Evolutionary conservation across 2,329 filamentous ascomycete genomes (phyloP).

Genomic region (Chaetothyriales sp.): DNA sequence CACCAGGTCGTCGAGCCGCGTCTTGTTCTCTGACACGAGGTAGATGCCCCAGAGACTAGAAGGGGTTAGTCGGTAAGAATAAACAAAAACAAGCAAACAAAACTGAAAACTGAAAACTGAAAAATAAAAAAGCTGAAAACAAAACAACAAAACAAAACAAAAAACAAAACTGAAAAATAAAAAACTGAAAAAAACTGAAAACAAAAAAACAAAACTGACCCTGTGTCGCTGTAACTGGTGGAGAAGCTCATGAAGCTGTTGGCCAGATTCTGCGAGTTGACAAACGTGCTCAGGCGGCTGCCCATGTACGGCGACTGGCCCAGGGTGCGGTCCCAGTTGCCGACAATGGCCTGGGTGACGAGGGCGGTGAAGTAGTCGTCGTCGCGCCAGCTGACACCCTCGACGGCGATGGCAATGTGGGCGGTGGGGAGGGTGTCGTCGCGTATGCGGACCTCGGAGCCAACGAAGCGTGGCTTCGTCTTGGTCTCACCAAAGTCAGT

Average conservation of each 20-base stretch:
- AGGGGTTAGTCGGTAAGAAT: constrained; percentile 19
- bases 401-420: constrained; percentile 95
- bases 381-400: constrained; percentile 99
- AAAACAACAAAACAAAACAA: constrained; percentile 22
- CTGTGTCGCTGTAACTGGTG: constrained; percentile 98
- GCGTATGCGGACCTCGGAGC: constrained; percentile 87
- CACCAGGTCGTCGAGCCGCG: constrained; percentile 81
- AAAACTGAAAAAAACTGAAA: constrained; percentile 17
- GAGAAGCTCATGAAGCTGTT: constrained; percentile 99
- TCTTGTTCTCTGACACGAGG: constrained; percentile 81
- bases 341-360: constrained; percentile 94
- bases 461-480: constrained; percentile 85
- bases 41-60: constrained; percentile 97
- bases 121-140: constrained; percentile 16
- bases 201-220: constrained; percentile 45
- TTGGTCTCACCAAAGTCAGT: constrained; percentile 65
- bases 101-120: constrained; percentile 38
- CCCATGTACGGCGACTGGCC: constrained; percentile 94
- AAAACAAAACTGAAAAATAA: constrained; percentile 8
- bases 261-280: constrained; percentile 88
- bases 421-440: constrained; percentile 93
- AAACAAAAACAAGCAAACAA: constrained; percentile 1
- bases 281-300: constrained; percentile 91
- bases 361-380: constrained; percentile 98
- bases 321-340: constrained; percentile 99